These are phyloP conservation scores for Cucurbita pepo DNA, from an alignment of 306 rosid species.

Conservation along the genomic window DNA sequence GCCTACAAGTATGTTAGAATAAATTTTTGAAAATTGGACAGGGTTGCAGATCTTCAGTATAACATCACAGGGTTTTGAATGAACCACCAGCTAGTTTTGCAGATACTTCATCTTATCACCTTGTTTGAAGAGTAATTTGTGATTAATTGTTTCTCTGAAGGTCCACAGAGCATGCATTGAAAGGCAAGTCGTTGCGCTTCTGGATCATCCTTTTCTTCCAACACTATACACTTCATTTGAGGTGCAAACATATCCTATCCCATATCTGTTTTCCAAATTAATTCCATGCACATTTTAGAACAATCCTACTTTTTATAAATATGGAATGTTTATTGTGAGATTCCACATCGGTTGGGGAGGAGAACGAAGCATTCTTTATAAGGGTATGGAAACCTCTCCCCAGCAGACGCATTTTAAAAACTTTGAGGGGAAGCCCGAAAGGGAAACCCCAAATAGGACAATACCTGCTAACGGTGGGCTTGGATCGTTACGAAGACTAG, in stretches of 20 bases:
- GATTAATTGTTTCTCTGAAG: constrained; percentile 32
- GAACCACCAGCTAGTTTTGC: background rate
- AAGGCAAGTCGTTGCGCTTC: constrained; percentile 74
- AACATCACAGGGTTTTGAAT: background rate
- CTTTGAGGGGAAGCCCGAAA: no score
- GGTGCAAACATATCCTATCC: constrained; percentile 22
- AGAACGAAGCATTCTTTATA: no score
- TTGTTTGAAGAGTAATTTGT: constrained; percentile 4
- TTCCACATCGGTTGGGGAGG: no score
- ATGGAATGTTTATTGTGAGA: background rate
- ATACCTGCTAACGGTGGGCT: no score
- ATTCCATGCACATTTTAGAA: background rate
- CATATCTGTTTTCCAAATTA: background rate
- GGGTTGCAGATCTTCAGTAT: background rate
- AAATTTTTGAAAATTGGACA: background rate
- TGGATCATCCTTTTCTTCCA: constrained; percentile 98
- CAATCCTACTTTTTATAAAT: background rate
- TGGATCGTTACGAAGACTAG: background rate
- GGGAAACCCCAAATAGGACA: no score
- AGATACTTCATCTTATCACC: background rate
- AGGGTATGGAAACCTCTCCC: no score
- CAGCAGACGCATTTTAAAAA: no score
- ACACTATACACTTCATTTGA: constrained; percentile 79
- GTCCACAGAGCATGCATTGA: constrained; percentile 93
- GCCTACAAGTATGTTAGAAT: background rate